Conservation (phyloP, 495 filamentous ascomycete species). For the Penicillium canariense region DNA sequence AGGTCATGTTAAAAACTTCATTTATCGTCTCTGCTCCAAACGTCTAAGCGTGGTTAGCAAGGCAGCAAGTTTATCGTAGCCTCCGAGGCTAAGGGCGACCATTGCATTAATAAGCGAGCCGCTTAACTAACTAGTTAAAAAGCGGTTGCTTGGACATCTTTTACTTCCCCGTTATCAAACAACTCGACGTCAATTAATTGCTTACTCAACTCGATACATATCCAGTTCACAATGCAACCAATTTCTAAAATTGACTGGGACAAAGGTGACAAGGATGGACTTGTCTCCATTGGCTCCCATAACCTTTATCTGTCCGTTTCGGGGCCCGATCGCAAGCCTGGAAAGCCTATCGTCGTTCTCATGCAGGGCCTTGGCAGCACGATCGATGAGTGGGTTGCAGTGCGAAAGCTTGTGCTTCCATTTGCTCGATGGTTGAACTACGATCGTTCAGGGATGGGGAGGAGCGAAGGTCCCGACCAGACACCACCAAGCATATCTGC, state of each 20-base stretch:
- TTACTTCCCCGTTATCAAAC: slow-evolving; percentile 9
- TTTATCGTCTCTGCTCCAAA: too few relatives aligned
- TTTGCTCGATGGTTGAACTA: slow-evolving; percentile 31
- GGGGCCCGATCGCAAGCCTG: slow-evolving; percentile 20
- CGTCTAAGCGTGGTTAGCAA: too few relatives aligned
- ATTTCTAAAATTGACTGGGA: slow-evolving; percentile 16
- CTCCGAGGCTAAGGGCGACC: too few relatives aligned
- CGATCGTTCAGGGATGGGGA: slow-evolving; percentile 29
- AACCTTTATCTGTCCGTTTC: slow-evolving; percentile 23
- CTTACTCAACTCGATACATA: slow-evolving; percentile 8
- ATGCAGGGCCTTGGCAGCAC: slow-evolving; percentile 40
- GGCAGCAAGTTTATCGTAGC: too few relatives aligned
- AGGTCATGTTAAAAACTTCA: too few relatives aligned
- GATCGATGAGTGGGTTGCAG: slow-evolving; percentile 30
- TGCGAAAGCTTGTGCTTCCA: slow-evolving; percentile 19
- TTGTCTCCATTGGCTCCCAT: slow-evolving; percentile 22
- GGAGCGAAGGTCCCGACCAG: slow-evolving; percentile 19
- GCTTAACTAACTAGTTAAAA: too few relatives aligned
- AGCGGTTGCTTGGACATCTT: slow-evolving; percentile 9
- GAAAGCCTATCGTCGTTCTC: slow-evolving; percentile 30
- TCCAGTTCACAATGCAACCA: slow-evolving; percentile 16
- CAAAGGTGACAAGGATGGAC: slow-evolving; percentile 18
- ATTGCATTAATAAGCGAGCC: too few relatives aligned
- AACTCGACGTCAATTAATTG: slow-evolving; percentile 9
- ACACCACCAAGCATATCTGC: slow-evolving; percentile 16